A percentile compares a stretch with the other conserved stretches of the same genome.
phyloP scores from a whole-genome alignment of 2,329 filamentous ascomycete genomes.

The Setomelanomma holmii region DNA sequence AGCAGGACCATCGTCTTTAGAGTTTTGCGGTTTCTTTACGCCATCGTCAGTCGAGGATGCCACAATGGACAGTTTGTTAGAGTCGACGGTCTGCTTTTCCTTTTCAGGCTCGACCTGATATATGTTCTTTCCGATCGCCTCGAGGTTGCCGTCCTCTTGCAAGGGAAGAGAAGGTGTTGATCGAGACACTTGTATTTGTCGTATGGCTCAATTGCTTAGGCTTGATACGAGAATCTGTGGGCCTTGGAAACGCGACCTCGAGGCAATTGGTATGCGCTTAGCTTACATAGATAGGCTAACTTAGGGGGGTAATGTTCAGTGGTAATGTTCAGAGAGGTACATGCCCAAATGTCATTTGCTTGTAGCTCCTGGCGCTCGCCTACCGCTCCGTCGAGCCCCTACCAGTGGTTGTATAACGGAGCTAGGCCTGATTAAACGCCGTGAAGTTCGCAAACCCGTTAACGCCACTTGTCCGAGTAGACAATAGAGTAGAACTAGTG shows the following conservation, averaged over 20 bases:
- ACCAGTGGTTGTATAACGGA: constrained; percentile 6
- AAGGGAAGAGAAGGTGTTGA: background rate
- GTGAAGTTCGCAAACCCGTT: constrained; percentile 3
- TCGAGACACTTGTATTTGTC: constrained; percentile 2
- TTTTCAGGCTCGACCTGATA: background rate
- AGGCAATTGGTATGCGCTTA: background rate
- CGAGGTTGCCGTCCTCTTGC: background rate
- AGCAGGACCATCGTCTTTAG: constrained; percentile 10
- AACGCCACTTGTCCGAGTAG: constrained; percentile 2
- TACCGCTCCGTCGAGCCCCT: constrained; percentile 1
- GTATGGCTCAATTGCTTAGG: background rate
- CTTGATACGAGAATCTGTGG: background rate
- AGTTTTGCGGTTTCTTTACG: constrained; percentile 5
- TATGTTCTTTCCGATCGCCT: background rate
- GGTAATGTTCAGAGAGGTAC: background rate
- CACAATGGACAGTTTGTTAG: constrained; percentile 8
- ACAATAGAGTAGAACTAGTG: too few relatives aligned
- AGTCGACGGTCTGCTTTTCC: constrained; percentile 2
- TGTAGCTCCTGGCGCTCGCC: background rate
- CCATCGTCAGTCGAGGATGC: constrained; percentile 11
- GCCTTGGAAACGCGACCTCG: background rate
- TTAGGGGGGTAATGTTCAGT: background rate
- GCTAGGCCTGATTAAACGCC: constrained; percentile 4
- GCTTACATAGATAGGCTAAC: background rate
- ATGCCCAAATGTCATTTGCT: constrained; percentile 2